Conservation (phyloP, 306 rosid genomes). For the Heteromeles arbutifolia region DNA sequence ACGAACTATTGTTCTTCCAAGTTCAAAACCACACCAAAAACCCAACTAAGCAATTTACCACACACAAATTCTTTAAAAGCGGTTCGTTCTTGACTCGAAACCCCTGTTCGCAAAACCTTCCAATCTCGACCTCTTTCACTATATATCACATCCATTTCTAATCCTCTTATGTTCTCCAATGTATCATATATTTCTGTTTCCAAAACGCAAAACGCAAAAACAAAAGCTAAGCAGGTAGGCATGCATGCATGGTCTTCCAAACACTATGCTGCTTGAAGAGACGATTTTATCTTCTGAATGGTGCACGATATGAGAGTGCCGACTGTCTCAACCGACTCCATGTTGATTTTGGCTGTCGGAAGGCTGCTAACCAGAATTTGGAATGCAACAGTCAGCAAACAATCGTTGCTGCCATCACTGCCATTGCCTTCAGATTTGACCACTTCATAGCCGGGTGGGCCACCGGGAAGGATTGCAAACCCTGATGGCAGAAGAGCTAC, state of each 20-base stretch:
- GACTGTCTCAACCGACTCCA: constrained; percentile 58
- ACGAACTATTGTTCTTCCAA: constrained; percentile 2
- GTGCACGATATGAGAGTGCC: constrained; percentile 51
- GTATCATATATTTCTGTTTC: neutral
- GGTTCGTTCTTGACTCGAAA: constrained; percentile 98
- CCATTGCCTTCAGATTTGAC: constrained; percentile 15
- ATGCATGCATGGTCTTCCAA: neutral
- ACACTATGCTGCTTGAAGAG: constrained; percentile 38
- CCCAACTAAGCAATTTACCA: neutral
- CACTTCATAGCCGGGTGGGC: neutral
- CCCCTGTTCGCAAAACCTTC: constrained; percentile 33
- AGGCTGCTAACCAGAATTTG: constrained; percentile 49
- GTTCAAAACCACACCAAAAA: neutral
- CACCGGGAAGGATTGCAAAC: constrained; percentile 59
- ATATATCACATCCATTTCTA: constrained; percentile 10
- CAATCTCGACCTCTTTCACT: constrained; percentile 15
- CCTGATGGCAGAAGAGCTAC: constrained; percentile 70
- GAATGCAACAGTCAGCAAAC: constrained; percentile 60
- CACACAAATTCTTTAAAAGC: constrained; percentile 4
- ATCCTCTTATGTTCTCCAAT: neutral
- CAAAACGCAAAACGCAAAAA: constrained; percentile 9
- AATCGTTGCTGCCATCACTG: constrained; percentile 20
- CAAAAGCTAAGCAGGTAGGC: neutral
- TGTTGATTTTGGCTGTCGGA: constrained; percentile 45
- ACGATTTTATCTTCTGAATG: constrained; percentile 57